Base-by-base conservation (phyloP, 1,284 basidiomycete genomes). In the Trichosporon sp. region DNA sequence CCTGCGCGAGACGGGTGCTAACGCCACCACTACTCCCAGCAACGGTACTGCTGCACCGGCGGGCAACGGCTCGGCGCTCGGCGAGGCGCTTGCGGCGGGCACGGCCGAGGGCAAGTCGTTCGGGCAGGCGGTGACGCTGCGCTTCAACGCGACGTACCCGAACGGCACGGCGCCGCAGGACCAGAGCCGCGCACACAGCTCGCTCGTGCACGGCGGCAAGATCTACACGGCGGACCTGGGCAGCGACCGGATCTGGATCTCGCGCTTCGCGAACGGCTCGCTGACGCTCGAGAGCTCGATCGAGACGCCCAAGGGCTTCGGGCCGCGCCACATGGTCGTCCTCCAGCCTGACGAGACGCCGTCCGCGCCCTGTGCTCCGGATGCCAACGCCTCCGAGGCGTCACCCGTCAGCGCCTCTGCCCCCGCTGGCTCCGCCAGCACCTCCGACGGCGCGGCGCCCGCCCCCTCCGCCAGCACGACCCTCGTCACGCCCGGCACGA, bases 201-300 rank as follows among this genome's bases (percentile, higher is more conserved):
- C 56, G 15, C 56, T 60, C 27, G 27, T 60, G 21, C 56, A 60
- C 56, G 56, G 27, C 29, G 56, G 56, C 15, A 31, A 31, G 56
- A 60, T 60, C 56, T 60, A 60, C 56, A 60, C 56, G 5, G 56
- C 56, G 29, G 56, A 60, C 56, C 56, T 60, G 15, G 56, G 56
- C 15, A 60, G 27, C 29, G 56, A 60, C 56, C 56, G 56, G 15
- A 31, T 60, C 27, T 60, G 56, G 56, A 31, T 60, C 27, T 60
- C 56, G 56, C 27, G 18, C 29, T n/a, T 13, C 15, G 29, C 27
- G 4, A 60, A 60, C 56, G 56, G 56, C 5, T n/a, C 29, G 15
- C 56, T 60, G 27, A n/a, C 13, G 56, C 56, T 60, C 7, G 56
- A 60, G 56, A 29, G 56, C 5, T 4, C 18, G 1, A 31, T 60